A percentile compares a stretch with the other conserved stretches of the same genome.
Conservation (phyloP, 495 filamentous ascomycete species). For the Terfezia boudieri region DNA sequence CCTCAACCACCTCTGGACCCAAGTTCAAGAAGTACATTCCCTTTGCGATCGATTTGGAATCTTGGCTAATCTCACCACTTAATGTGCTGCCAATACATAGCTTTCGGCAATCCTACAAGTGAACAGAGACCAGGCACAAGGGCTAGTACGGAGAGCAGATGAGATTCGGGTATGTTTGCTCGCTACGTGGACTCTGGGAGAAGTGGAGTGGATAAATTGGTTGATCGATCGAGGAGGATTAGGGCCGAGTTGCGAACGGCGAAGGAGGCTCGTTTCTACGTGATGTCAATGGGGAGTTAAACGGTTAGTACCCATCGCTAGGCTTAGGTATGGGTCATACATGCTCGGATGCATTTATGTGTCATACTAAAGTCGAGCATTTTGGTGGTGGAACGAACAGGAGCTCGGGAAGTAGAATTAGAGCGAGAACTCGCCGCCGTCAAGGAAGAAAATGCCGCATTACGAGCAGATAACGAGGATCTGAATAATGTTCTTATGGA, state of each 20-base stretch:
- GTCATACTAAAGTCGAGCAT: too few relatives aligned
- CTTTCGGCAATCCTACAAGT: conserved; percentile 40
- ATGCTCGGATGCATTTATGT: not conserved
- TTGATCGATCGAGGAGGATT: not conserved
- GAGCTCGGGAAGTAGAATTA: conserved; percentile 7
- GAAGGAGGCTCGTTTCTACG: conserved; percentile 9
- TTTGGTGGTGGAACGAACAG: conserved; percentile 1
- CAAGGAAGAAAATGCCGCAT: conserved; percentile 15
- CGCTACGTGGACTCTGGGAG: not conserved
- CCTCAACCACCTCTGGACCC: conserved; percentile 43
- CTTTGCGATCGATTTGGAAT: too few relatives aligned
- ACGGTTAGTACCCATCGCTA: conserved; percentile 7
- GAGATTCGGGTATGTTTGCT: conserved; percentile 16
- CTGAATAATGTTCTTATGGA: conserved; percentile 12
- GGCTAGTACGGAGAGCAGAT: conserved; percentile 30
- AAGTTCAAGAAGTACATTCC: conserved; percentile 30
- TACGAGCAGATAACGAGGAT: conserved; percentile 17
- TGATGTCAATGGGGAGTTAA: conserved; percentile 9
- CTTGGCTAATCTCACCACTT: too few relatives aligned
- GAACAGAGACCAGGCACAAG: conserved; percentile 40
- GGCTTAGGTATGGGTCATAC: not conserved
- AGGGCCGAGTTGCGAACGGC: conserved; percentile 9
- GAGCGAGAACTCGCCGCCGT: conserved; percentile 15
- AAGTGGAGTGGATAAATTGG: not conserved
- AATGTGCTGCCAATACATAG: not conserved